Evolutionary conservation across 768 basidiomycete genomes (phyloP), one percentile per base, ranked within the genome.

Genomic region (Tricholoma furcatifolium): DNA sequence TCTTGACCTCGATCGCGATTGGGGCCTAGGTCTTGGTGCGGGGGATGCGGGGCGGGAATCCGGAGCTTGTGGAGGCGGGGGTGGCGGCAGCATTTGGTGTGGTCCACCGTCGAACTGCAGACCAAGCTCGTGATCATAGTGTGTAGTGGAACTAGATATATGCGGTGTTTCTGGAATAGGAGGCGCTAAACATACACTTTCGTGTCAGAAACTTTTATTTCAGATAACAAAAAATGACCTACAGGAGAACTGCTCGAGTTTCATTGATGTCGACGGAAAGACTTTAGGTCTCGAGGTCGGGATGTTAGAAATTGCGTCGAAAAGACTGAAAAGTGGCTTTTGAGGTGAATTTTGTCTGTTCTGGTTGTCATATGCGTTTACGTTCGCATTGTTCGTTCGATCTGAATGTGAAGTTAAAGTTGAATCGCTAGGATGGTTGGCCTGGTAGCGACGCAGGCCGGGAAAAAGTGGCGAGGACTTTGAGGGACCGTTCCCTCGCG

Each of bases 41-140:
- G 52, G 52, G 2, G 52, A 53, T n/a, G 32, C 30, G 10, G 60
- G 50, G 7, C 57, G 51, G 23, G 60, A 58, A 10, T 53, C 55
- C 6, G 57, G 57, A 14, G 30, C 51, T 18, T 47, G 18, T 0
- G 54, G 54, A 21, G 60, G 54, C 12, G 39, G 43, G n/a, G 54
- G 60, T 5, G 58, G 58, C 8, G 57, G 60, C 10, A 51, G 50
- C 45, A 58, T 56, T 23, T 61, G 57, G 15, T 23, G 30, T 9
- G 52, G 52, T 27, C 27, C 27, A n/a, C 45, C 48, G 3, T 45
- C 34, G 10, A 42, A 7, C 2, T 49, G 20, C 20, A 38, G 47
- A 9, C 53, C 42, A 4, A 48, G 47, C 3, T 32, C 53, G 27
- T 27, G 5, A 15, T 32, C 40, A 10, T 24, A 34, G 18, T 23